Percentiles rank a stretch among this genome's conserved stretches.
These are phyloP conservation scores for Sporothrix luriei DNA, from an alignment of 2,329 filamentous ascomycete species.

Conservation along the genomic window DNA sequence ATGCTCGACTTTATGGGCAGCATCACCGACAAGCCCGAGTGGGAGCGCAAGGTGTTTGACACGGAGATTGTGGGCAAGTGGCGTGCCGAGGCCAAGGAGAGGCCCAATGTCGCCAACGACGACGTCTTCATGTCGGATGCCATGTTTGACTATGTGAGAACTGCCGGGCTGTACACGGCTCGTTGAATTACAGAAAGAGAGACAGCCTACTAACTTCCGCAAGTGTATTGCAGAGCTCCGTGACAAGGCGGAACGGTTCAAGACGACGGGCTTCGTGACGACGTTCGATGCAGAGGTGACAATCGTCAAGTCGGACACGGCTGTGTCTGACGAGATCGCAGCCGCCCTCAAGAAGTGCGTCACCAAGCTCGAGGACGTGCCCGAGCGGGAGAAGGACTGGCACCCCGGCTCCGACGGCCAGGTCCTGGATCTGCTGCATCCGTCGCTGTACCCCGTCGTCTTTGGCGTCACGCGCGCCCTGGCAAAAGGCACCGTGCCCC, in stretches of 20 bases:
- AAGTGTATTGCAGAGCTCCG: constrained; percentile 51
- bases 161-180: no score
- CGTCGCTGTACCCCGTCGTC: constrained; percentile 60
- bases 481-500: constrained; percentile 42
- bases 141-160: constrained; percentile 33
- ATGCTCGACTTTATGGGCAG: constrained; percentile 44
- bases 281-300: constrained; percentile 48
- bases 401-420: constrained; percentile 56
- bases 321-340: constrained; percentile 43
- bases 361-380: constrained; percentile 49
- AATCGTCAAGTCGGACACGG: constrained; percentile 57
- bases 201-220: background rate
- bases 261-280: constrained; percentile 46
- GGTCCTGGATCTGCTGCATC: constrained; percentile 62
- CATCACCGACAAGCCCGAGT: constrained; percentile 46
- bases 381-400: constrained; percentile 50
- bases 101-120: constrained; percentile 12
- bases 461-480: constrained; percentile 44
- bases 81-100: constrained; percentile 39
- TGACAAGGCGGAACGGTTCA: constrained; percentile 53
- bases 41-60: constrained; percentile 45
- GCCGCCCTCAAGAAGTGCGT: constrained; percentile 47
- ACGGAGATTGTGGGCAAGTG: constrained; percentile 43
- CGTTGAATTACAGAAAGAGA: no score
- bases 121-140: constrained; percentile 33